Conservation (phyloP, 345 rosid genomes). For the Zanthoxylum bungeanum region DNA sequence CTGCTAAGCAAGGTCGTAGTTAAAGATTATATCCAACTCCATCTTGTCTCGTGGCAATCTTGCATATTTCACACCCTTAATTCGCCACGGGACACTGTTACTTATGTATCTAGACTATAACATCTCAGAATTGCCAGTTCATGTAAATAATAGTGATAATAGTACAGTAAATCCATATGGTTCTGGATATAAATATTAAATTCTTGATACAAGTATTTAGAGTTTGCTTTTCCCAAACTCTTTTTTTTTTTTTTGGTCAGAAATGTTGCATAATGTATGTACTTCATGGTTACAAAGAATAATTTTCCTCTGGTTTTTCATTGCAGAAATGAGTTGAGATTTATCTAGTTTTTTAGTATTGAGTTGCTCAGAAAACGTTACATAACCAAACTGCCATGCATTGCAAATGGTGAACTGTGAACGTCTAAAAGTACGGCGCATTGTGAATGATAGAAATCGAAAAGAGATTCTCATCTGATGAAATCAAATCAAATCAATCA, state of each 20-base stretch:
- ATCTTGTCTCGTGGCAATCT: no score
- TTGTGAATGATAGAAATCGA: no score
- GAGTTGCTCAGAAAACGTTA: no score
- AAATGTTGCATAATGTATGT: not conserved
- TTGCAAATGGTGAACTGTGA: no score
- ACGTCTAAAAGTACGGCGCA: no score
- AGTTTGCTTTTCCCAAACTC: not conserved
- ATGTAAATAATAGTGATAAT: not conserved
- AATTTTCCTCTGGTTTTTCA: not conserved
- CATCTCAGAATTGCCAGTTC: not conserved
- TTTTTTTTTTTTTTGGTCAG: not conserved
- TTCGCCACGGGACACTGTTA: not conserved
- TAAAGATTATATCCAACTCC: not conserved
- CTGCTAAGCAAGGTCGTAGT: conserved; percentile 30
- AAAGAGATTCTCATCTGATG: no score
- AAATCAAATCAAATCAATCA: not conserved
- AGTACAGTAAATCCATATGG: not conserved
- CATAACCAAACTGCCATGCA: no score
- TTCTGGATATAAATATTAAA: not conserved
- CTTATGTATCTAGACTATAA: not conserved
- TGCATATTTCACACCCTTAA: not conserved
- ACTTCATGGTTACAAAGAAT: not conserved
- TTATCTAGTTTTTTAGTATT: not conserved
- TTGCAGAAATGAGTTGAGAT: not conserved
- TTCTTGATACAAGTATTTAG: not conserved